Evolutionary conservation across 345 rosid genomes (phyloP).

Genomic region (Hirschfeldia incana): DNA sequence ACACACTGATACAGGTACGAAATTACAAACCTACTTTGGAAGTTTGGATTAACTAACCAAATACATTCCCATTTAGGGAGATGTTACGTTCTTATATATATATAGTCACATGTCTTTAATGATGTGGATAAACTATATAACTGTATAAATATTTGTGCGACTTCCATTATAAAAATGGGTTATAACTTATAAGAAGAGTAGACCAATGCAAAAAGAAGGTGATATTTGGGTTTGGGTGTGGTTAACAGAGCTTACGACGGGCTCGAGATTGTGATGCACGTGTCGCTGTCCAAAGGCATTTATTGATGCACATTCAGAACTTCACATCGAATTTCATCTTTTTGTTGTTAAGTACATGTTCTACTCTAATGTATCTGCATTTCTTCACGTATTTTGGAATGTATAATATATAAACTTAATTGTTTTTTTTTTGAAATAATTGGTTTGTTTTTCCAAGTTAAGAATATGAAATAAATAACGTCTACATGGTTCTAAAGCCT

Average conservation of each 20-base stretch:
- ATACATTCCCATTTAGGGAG: background rate
- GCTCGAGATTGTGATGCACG: slow-evolving; percentile 41
- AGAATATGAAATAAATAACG: background rate
- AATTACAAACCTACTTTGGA: background rate
- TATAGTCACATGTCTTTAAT: background rate
- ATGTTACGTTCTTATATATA: slow-evolving; percentile 3
- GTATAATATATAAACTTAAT: background rate
- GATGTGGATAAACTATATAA: background rate
- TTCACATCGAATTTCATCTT: background rate
- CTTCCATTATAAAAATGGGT: background rate
- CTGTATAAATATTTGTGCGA: background rate
- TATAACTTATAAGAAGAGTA: background rate
- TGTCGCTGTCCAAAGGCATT: slow-evolving; percentile 35
- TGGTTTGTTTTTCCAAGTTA: background rate
- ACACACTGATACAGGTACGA: background rate
- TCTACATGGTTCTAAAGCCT: background rate
- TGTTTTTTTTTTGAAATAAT: background rate
- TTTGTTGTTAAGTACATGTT: background rate
- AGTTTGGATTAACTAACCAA: background rate
- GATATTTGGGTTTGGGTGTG: slow-evolving; percentile 20
- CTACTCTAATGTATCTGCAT: slow-evolving; percentile 12
- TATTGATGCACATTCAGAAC: slow-evolving; percentile 19
- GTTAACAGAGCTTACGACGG: slow-evolving; percentile 36
- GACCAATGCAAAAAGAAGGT: slow-evolving; percentile 20
- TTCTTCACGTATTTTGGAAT: background rate